Evolutionary conservation across 129 eudicot species (phyloP).

Genomic region (Artemisia annua): DNA sequence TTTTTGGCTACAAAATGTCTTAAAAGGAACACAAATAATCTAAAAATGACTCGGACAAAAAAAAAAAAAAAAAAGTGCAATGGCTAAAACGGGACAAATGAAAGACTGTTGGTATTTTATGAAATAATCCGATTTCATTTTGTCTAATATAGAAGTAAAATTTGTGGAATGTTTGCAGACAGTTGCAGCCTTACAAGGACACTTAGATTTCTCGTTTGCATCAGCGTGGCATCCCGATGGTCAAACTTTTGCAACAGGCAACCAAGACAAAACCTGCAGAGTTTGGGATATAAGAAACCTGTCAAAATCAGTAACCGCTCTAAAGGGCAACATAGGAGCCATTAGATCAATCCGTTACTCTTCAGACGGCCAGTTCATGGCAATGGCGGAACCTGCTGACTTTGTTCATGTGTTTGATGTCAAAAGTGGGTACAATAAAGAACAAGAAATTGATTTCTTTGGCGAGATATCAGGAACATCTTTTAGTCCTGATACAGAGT

Average conservation of each 20-base stretch:
- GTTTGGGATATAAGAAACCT: constrained; percentile 76
- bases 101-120: too few relatives aligned
- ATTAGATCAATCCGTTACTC: constrained; percentile 85
- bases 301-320: constrained; percentile 50
- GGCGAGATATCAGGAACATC: constrained; percentile 92
- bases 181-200: constrained; percentile 55
- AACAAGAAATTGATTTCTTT: constrained; percentile 89
- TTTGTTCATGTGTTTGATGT: constrained; percentile 85
- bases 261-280: constrained; percentile 85
- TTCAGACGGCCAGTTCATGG: constrained; percentile 80
- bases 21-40: too few relatives aligned
- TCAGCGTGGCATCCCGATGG: constrained; percentile 93
- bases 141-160: not conserved
- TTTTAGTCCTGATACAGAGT: constrained; percentile 82
- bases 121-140: not conserved
- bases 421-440: constrained; percentile 65
- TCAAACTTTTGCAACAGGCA: constrained; percentile 72
- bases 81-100: too few relatives aligned
- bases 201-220: constrained; percentile 82
- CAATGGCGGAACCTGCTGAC: constrained; percentile 97
- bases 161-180: constrained; percentile 38
- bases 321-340: constrained; percentile 81
- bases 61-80: too few relatives aligned
- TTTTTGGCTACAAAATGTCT: too few relatives aligned
- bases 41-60: too few relatives aligned